Conservation (phyloP, 345 rosid genomes). For the Boechera divaricarpa region DNA sequence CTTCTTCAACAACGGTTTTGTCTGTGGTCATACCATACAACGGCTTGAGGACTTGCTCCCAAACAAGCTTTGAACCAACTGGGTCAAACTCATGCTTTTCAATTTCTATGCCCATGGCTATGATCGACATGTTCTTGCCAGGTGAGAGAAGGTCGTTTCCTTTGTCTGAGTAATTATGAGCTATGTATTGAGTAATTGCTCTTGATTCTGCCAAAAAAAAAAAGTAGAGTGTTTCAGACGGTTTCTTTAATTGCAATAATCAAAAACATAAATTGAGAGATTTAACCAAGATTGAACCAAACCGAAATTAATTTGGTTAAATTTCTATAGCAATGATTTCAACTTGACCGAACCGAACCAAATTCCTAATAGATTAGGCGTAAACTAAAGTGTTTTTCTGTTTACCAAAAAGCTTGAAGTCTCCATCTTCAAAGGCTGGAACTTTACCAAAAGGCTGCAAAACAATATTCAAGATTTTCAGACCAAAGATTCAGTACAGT, state of each 20-base stretch:
- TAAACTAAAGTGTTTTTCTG: background rate
- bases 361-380: too few species aligned
- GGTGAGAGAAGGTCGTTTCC: conserved; percentile 42
- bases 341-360: too few species aligned
- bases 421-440: conserved; percentile 77
- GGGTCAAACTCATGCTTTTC: conserved; percentile 64
- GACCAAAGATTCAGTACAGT: background rate
- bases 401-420: conserved; percentile 72
- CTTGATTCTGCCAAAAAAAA: conserved; percentile 44
- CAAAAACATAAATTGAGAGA: background rate
- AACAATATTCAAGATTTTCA: conserved; percentile 16
- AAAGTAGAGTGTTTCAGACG: background rate
- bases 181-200: conserved; percentile 48
- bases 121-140: conserved; percentile 36
- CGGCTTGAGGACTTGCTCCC: conserved; percentile 32
- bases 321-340: too few species aligned
- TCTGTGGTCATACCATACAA: conserved; percentile 37
- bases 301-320: too few species aligned
- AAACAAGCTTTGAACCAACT: conserved; percentile 40
- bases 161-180: conserved; percentile 41
- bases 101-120: conserved; percentile 44
- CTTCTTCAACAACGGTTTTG: conserved; percentile 33
- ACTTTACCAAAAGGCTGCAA: conserved; percentile 86
- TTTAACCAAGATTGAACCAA: too few species aligned
- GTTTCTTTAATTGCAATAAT: too few species aligned